Evolutionary conservation across 2,329 filamentous ascomycete genomes (phyloP).

Genomic region (Orbilia brochopaga): DNA sequence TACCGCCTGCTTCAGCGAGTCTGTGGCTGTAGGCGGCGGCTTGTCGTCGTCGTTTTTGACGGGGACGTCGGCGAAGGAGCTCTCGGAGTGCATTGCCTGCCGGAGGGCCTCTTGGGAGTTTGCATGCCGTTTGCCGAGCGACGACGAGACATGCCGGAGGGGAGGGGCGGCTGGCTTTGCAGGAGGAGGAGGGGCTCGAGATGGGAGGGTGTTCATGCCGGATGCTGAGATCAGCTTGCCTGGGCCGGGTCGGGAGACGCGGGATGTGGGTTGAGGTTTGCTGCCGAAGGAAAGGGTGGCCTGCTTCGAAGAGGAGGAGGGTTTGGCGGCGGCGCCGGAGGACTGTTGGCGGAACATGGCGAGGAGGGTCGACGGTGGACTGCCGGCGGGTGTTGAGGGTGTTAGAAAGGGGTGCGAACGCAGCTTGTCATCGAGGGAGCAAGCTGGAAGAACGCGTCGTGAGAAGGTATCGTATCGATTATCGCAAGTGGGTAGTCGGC

Average conservation of each 20-base stretch:
- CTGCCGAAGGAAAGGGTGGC: constrained; percentile 37
- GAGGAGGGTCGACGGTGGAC: not conserved
- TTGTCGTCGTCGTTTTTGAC: constrained; percentile 30
- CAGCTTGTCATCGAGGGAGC: not conserved
- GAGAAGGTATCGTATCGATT: not conserved
- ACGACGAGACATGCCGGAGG: constrained; percentile 23
- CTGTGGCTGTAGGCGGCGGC: constrained; percentile 31
- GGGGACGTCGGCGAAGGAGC: constrained; percentile 34
- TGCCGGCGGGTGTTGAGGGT: constrained; percentile 5
- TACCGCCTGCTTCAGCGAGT: constrained; percentile 43
- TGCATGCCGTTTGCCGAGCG: constrained; percentile 32
- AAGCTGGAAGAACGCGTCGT: not conserved
- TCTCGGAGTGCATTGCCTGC: constrained; percentile 32
- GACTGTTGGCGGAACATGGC: constrained; percentile 25
- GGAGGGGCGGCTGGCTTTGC: constrained; percentile 5
- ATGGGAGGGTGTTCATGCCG: constrained; percentile 26
- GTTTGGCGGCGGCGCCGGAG: not conserved
- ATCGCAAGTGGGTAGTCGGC: not conserved
- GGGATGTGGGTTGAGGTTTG: constrained; percentile 25
- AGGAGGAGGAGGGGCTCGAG: constrained; percentile 22
- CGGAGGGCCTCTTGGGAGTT: constrained; percentile 43
- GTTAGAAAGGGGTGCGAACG: not conserved
- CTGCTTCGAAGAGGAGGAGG: constrained; percentile 17
- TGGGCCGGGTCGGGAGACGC: constrained; percentile 31
- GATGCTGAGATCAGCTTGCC: constrained; percentile 31